Evolutionary conservation across 768 basidiomycete species (phyloP).

Genomic region (Lepiota brunneoincarnata): DNA sequence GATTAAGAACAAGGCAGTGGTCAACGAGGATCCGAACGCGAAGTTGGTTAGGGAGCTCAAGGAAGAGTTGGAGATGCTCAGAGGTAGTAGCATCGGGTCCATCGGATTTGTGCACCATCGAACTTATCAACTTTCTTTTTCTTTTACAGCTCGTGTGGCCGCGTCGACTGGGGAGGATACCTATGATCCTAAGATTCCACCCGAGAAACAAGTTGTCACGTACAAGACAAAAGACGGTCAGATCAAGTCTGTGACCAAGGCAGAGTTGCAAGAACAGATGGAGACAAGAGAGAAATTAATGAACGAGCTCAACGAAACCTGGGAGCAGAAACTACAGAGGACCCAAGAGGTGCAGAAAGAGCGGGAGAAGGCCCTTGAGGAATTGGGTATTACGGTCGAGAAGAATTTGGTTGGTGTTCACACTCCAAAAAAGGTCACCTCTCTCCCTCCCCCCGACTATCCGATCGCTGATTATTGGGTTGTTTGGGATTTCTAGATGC

Average conservation of each 20-base stretch:
- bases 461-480: slow-evolving; percentile 13
- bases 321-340: slow-evolving; percentile 91
- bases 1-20: slow-evolving; percentile 99
- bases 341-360: slow-evolving; percentile 96
- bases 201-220: slow-evolving; percentile 93
- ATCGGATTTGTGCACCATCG: slow-evolving; percentile 11
- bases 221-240: slow-evolving; percentile 92
- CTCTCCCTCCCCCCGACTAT: slow-evolving; percentile 14
- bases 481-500: slow-evolving; percentile 57
- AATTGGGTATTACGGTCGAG: slow-evolving; percentile 96
- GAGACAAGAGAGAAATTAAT: slow-evolving; percentile 94
- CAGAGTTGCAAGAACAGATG: slow-evolving; percentile 96
- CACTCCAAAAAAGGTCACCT: slow-evolving; percentile 92
- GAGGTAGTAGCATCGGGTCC: slow-evolving; percentile 50
- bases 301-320: slow-evolving; percentile 91
- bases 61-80: slow-evolving; percentile 92
- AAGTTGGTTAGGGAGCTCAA: slow-evolving; percentile 98
- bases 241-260: slow-evolving; percentile 94
- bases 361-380: slow-evolving; percentile 95
- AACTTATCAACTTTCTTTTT: not conserved
- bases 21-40: slow-evolving; percentile 99
- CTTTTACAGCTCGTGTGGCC: slow-evolving; percentile 64
- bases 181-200: slow-evolving; percentile 86
- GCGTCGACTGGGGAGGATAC: slow-evolving; percentile 66
- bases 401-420: slow-evolving; percentile 96